These are phyloP conservation scores for Macrocystidia cucumis DNA, from an alignment of 1,284 basidiomycete genomes.

Conservation along the genomic window DNA sequence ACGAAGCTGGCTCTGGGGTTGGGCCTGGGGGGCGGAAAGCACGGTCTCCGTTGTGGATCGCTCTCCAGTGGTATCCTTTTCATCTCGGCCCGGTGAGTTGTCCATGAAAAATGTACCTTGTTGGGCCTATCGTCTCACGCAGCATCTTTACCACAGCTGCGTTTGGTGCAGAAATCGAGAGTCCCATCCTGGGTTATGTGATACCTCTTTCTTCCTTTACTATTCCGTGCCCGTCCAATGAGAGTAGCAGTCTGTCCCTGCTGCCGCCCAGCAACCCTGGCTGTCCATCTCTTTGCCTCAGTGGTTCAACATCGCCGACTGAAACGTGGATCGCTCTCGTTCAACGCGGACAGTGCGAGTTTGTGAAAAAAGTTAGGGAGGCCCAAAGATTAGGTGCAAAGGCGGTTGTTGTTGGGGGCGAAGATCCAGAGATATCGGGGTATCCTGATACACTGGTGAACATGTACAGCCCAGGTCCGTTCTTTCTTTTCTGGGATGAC, in stretches of 20 bases:
- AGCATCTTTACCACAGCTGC: conserved; percentile 42
- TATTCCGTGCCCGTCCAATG: conserved; percentile 34
- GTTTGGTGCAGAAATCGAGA: conserved; percentile 66
- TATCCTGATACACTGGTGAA: conserved; percentile 77
- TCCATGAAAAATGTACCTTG: too few relatives aligned
- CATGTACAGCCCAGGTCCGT: conserved; percentile 81
- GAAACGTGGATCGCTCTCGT: conserved; percentile 84
- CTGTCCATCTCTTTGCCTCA: conserved; percentile 57
- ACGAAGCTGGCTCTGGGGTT: conserved; percentile 47
- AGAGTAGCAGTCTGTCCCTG: conserved; percentile 10
- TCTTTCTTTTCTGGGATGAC: conserved; percentile 4
- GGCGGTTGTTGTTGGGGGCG: conserved; percentile 85
- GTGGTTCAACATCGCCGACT: conserved; percentile 41
- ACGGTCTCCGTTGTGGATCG: conserved; percentile 75
- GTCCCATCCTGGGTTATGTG: conserved; percentile 69
- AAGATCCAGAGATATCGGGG: conserved; percentile 55
- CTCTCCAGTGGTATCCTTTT: conserved; percentile 54
- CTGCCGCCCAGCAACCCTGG: conserved; percentile 37
- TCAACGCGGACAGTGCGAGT: conserved; percentile 81
- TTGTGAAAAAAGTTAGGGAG: conserved; percentile 79
- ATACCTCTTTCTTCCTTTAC: conserved; percentile 73
- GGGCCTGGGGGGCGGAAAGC: conserved; percentile 71
- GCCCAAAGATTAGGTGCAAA: conserved; percentile 80
- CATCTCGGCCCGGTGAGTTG: conserved; percentile 42
- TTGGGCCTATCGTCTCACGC: too few relatives aligned